A percentile compares a stretch with the other conserved stretches of the same genome.
Conservation (phyloP, 2,329 filamentous ascomycete genomes). For the Stachybotrys chartarum region DNA sequence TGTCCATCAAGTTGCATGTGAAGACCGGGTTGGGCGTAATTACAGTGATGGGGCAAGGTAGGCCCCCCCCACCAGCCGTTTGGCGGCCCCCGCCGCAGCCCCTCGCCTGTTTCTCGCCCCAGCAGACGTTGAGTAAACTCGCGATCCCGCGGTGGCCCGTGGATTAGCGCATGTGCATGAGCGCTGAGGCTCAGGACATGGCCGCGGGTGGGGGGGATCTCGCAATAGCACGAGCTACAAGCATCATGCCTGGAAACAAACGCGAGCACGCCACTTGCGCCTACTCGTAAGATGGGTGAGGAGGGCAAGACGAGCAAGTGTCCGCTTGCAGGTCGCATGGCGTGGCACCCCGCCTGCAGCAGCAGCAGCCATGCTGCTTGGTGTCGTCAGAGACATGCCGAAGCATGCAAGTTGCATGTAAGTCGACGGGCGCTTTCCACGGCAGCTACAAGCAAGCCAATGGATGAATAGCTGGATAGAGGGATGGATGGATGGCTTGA, state of each 20-base stretch:
- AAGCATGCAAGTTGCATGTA: slow-evolving; percentile 1
- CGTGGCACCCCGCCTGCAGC: neutral
- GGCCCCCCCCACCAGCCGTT: neutral
- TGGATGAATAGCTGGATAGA: neutral
- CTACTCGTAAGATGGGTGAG: too few species aligned
- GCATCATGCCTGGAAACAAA: too few species aligned
- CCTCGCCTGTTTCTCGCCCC: neutral
- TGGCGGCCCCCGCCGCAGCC: neutral
- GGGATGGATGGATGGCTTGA: too few species aligned
- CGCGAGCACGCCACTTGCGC: too few species aligned
- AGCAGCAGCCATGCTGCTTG: neutral
- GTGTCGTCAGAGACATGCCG: slow-evolving; percentile 1
- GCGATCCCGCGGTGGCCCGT: neutral
- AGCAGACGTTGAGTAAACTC: neutral
- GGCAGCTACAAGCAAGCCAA: neutral
- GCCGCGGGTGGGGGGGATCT: too few species aligned
- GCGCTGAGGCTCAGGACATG: too few species aligned
- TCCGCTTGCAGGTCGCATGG: neutral
- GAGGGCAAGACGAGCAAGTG: too few species aligned
- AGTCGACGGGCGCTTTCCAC: neutral
- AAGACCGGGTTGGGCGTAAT: neutral
- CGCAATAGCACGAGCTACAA: too few species aligned
- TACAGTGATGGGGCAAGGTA: too few species aligned
- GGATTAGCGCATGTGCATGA: too few species aligned
- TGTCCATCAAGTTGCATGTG: neutral